Percentiles rank a stretch among this genome's conserved stretches.
Evolutionary conservation across 139 green algal species (phyloP).

Genomic region (Marvania coccoides): DNA sequence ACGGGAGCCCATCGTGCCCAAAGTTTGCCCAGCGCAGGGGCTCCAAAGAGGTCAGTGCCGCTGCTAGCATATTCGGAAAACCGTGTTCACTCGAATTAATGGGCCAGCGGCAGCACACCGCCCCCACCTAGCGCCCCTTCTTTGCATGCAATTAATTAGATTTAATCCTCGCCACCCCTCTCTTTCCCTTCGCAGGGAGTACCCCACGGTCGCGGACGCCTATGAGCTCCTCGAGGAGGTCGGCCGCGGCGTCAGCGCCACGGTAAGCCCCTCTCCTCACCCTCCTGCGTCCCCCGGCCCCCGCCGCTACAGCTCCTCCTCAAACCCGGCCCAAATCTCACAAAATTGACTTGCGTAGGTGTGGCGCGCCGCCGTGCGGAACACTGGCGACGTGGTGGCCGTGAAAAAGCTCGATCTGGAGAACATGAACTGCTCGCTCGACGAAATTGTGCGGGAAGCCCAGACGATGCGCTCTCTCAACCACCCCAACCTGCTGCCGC

Average conservation of each 20-base stretch:
- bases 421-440: constrained; percentile 78
- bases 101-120: too few species aligned
- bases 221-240: constrained; percentile 93
- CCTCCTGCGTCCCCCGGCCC: background rate
- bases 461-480: constrained; percentile 89
- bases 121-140: background rate
- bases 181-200: constrained; percentile 55
- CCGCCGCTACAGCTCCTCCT: background rate
- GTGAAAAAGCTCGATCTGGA: constrained; percentile 97
- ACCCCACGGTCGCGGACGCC: constrained; percentile 54
- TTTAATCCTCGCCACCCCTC: background rate
- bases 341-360: too few species aligned
- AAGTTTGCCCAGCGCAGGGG: too few species aligned
- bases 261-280: constrained; percentile 38
- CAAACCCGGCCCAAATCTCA: background rate
- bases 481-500: constrained; percentile 92
- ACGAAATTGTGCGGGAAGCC: constrained; percentile 92
- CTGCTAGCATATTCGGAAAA: too few species aligned
- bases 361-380: constrained; percentile 69
- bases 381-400: constrained; percentile 69
- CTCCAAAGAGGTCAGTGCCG: too few species aligned
- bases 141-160: background rate
- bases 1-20: too few species aligned
- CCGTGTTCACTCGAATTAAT: too few species aligned
- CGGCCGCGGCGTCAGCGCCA: constrained; percentile 85